phyloP scores from a whole-genome alignment of 768 basidiomycete genomes.

The Chalciporus piperatus region DNA sequence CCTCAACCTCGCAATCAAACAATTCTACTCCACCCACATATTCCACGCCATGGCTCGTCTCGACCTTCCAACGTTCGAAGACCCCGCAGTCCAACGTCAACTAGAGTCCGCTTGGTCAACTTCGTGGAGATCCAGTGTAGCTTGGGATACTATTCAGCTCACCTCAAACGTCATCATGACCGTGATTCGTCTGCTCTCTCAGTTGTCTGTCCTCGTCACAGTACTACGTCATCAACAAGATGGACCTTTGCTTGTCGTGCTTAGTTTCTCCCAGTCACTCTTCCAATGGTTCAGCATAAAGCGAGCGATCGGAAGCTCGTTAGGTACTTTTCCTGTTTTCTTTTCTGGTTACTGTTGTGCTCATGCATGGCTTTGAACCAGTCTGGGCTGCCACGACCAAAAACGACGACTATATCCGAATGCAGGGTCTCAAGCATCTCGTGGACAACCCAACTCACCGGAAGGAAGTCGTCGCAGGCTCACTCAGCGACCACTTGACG shows the following conservation, averaged over 20 bases:
- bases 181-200: slow-evolving; percentile 52
- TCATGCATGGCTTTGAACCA: slow-evolving; percentile 11
- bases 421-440: slow-evolving; percentile 61
- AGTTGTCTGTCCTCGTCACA: slow-evolving; percentile 55
- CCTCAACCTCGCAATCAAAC: slow-evolving; percentile 58
- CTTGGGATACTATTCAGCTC: slow-evolving; percentile 57
- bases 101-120: slow-evolving; percentile 51
- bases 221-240: slow-evolving; percentile 66
- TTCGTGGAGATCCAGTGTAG: slow-evolving; percentile 47
- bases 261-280: slow-evolving; percentile 54
- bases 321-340: slow-evolving; percentile 26
- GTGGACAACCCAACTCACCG: slow-evolving; percentile 55
- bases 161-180: slow-evolving; percentile 43
- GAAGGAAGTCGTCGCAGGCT: slow-evolving; percentile 72
- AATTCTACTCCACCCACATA: slow-evolving; percentile 59
- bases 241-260: slow-evolving; percentile 52
- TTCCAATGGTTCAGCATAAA: slow-evolving; percentile 38
- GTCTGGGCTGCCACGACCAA: slow-evolving; percentile 75
- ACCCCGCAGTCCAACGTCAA: slow-evolving; percentile 63
- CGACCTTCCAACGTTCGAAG: slow-evolving; percentile 74
- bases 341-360: background rate
- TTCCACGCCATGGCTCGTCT: slow-evolving; percentile 68
- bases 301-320: slow-evolving; percentile 17
- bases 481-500: slow-evolving; percentile 52
- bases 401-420: slow-evolving; percentile 56